phyloP scores from a whole-genome alignment of 2,329 filamentous ascomycete genomes.

The Penicillium sp. region DNA sequence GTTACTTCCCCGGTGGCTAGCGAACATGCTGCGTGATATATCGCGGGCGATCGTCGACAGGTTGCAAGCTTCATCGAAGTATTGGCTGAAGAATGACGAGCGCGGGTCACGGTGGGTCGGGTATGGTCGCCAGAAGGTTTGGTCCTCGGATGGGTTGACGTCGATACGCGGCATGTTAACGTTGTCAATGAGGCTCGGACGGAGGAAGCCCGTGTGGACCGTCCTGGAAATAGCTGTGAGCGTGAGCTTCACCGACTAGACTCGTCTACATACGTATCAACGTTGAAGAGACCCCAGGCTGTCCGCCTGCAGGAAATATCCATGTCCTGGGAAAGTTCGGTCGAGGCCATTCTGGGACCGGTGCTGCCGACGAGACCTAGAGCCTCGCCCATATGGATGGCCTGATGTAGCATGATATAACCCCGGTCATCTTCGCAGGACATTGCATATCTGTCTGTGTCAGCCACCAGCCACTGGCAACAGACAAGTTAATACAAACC shows the following conservation, averaged over 20 bases:
- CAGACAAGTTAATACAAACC: slow-evolving; percentile 22
- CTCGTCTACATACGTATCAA: slow-evolving; percentile 35
- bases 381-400: slow-evolving; percentile 33
- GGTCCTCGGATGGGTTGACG: slow-evolving; percentile 17
- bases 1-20: slow-evolving; percentile 10
- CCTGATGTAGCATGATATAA: slow-evolving; percentile 38
- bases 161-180: slow-evolving; percentile 30
- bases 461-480: neutral
- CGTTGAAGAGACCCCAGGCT: slow-evolving; percentile 39
- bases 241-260: neutral
- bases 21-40: slow-evolving; percentile 35
- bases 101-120: slow-evolving; percentile 31
- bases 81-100: slow-evolving; percentile 29
- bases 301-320: slow-evolving; percentile 31
- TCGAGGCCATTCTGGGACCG: slow-evolving; percentile 20
- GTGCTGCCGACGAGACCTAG: slow-evolving; percentile 33
- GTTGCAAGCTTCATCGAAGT: slow-evolving; percentile 35
- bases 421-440: slow-evolving; percentile 37
- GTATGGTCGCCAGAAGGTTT: slow-evolving; percentile 32
- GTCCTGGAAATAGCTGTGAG: slow-evolving; percentile 20
- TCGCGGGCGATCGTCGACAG: slow-evolving; percentile 37
- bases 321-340: slow-evolving; percentile 30
- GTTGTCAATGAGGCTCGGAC: slow-evolving; percentile 35
- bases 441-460: slow-evolving; percentile 32
- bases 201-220: slow-evolving; percentile 36